Evolutionary conservation across 805 yeast species (phyloP).

Genomic region (Candida schatavii): DNA sequence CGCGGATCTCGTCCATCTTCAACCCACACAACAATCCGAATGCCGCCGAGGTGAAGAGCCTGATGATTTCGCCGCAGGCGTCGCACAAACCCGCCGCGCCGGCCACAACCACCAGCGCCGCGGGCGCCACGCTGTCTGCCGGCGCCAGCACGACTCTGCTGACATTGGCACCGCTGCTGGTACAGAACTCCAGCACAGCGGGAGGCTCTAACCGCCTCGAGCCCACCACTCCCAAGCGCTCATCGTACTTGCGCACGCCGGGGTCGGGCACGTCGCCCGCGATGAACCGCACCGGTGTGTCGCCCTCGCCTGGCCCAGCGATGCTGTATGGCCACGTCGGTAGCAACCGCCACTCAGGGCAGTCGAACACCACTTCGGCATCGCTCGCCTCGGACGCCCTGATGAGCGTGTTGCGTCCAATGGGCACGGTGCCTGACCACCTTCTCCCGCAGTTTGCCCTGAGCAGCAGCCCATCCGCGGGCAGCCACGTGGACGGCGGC

Average conservation of each 20-base stretch:
- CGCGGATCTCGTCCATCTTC: slow-evolving; percentile 6
- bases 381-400: slow-evolving; percentile 2
- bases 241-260: neutral
- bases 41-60: slow-evolving; percentile 1
- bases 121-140: neutral
- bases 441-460: neutral
- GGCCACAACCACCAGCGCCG: neutral
- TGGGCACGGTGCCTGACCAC: neutral
- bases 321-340: neutral
- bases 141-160: neutral
- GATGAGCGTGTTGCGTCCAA: neutral
- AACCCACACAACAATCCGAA: slow-evolving; percentile 3
- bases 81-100: slow-evolving; percentile 1
- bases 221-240: slow-evolving; percentile 1
- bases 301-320: slow-evolving; percentile 2
- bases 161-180: slow-evolving; percentile 1
- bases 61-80: neutral
- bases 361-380: slow-evolving; percentile 1
- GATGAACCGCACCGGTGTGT: neutral
- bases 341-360: neutral
- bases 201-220: neutral
- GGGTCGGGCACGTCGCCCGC: neutral
- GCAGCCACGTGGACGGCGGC: neutral
- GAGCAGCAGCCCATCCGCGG: neutral
- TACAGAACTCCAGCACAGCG: slow-evolving; percentile 2